A percentile compares a stretch with the other conserved stretches of the same genome.
phyloP scores from a whole-genome alignment of 768 basidiomycete species.

The Xerocomus potaroensis region DNA sequence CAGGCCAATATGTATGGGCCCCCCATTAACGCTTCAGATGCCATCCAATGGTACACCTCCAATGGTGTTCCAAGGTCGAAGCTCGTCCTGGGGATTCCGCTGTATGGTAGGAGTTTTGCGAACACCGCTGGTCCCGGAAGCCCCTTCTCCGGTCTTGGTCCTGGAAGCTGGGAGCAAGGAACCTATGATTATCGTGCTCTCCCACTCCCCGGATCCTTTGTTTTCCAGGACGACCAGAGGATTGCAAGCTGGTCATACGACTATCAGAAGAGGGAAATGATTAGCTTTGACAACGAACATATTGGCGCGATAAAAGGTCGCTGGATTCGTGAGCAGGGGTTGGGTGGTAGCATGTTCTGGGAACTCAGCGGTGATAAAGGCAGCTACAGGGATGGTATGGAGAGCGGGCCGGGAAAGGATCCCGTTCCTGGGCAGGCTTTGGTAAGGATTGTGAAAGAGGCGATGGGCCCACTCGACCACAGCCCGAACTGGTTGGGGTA shows the following conservation, averaged over 20 bases:
- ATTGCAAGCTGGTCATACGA: conserved; percentile 86
- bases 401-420: conserved; percentile 70
- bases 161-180: conserved; percentile 86
- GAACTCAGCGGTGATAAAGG: conserved; percentile 88
- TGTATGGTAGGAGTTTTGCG: conserved; percentile 91
- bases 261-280: conserved; percentile 66
- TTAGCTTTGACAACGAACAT: conserved; percentile 74
- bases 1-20: conserved; percentile 83
- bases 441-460: conserved; percentile 67
- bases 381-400: conserved; percentile 62
- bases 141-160: conserved; percentile 77
- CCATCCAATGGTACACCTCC: conserved; percentile 64
- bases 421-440: conserved; percentile 66
- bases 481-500: conserved; percentile 82
- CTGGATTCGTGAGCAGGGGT: conserved; percentile 69
- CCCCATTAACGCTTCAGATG: conserved; percentile 56
- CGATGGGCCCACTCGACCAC: conserved; percentile 71
- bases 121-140: conserved; percentile 79
- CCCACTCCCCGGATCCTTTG: conserved; percentile 67
- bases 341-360: conserved; percentile 96
- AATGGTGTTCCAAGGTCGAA: conserved; percentile 75
- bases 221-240: conserved; percentile 59
- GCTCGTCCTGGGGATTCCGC: conserved; percentile 85
- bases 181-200: conserved; percentile 92
- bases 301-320: conserved; percentile 71